Base-by-base conservation (phyloP, 176 grass and related monocot genomes). In the Hordeum marinum region DNA sequence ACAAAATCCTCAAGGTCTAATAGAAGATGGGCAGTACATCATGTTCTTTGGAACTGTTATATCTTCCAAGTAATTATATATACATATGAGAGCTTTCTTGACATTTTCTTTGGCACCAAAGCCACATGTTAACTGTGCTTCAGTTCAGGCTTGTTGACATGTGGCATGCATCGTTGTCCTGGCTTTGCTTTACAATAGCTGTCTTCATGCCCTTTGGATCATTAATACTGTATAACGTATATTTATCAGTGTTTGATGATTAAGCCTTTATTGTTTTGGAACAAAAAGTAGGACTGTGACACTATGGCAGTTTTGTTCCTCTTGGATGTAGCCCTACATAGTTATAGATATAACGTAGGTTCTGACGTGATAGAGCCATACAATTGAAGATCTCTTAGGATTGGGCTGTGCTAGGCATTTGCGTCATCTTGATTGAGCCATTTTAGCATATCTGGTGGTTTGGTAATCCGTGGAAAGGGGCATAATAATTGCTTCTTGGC, bases 21-120 rank as follows among this genome's bases (percentile, higher is more conserved):
- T 98, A 86, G 83, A 91, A 80, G 93, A 94, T 78, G 96, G 93
- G 48, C 91, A 92, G 52, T 98, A 94, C 88, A 85, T 95, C 64
- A 98, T 95, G 93, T 78, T 95, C 68, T 87, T 90, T 76, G 96
- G 96, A 85, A 81, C 80, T 75, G 60, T 98, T 85, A 73, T 85
- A 75, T 94, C 93, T 58, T 98, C 96, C 59, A 95, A 81, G 96
- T 98, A 95, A 92, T 83, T 78, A 15, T 45, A 35, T 86, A 81
- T 70, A 76, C 40, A 52, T 82, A 85, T 82, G 48, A 39, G 57
- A 90, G 54, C 6, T 63, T 85, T 76, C 9, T 72, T 83, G 80
- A 8, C 6, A n/a, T 81, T 59, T 82, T 70, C 17, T 72, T 71
- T 59, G 52, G 67, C 24, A 21, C 15, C 8, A 25, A 83, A 72